Conservation (phyloP, 2,329 filamentous ascomycete genomes). For the Ceratocystis ficicola region DNA sequence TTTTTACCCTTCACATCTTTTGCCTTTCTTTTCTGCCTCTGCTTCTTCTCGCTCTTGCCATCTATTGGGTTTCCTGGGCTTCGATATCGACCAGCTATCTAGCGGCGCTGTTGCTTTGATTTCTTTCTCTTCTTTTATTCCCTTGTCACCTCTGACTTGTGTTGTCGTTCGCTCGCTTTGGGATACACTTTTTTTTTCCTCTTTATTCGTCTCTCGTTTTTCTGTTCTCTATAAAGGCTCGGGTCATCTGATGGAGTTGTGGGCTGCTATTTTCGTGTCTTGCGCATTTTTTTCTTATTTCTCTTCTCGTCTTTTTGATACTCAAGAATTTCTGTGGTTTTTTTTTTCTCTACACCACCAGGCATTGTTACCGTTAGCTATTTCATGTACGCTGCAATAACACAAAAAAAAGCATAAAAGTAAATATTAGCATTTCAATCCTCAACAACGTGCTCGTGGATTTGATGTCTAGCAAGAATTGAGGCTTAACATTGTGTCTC, state of each 20-base stretch:
- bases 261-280: not conserved
- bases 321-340: conserved; percentile 2
- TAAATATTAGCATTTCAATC: not conserved
- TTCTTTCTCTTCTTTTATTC: conserved; percentile 12
- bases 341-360: not conserved
- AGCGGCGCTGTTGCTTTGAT: conserved; percentile 13
- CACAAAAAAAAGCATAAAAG: conserved; percentile 2
- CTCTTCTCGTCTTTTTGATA: conserved; percentile 4
- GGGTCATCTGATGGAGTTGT: conserved; percentile 12
- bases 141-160: not conserved
- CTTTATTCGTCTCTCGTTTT: conserved; percentile 3
- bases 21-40: not conserved
- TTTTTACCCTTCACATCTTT: not conserved
- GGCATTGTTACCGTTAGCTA: conserved; percentile 1
- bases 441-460: not conserved
- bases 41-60: not conserved
- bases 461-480: not conserved
- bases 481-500: not conserved
- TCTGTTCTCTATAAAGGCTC: conserved; percentile 9
- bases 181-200: not conserved
- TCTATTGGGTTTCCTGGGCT: conserved; percentile 7
- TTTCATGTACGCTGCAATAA: not conserved
- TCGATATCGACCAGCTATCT: conserved; percentile 3
- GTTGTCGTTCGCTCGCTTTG: conserved; percentile 10
- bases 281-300: not conserved